A percentile compares a stretch with the other conserved stretches of the same genome.
Evolutionary conservation across 495 filamentous ascomycete genomes (phyloP).

Genomic region (Neurospora sp.): DNA sequence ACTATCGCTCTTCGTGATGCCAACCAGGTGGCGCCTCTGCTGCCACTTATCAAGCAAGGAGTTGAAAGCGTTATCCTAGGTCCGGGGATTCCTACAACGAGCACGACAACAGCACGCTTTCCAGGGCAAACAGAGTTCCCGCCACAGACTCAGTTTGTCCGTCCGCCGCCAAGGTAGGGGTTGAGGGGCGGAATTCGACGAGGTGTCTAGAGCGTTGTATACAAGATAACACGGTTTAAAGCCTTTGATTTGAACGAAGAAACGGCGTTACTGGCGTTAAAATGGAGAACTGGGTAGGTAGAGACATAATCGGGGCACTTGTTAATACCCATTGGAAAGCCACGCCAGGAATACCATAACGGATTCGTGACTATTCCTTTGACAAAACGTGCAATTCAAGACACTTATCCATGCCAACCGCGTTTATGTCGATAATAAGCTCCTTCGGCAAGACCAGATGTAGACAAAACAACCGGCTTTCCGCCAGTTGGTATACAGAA

Average conservation of each 20-base stretch:
- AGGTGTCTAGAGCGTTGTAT: neutral
- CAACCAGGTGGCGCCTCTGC: constrained; percentile 60
- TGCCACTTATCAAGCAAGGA: constrained; percentile 56
- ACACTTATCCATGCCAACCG: neutral
- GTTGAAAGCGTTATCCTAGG: constrained; percentile 33
- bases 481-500: neutral
- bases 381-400: neutral
- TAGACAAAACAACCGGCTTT: neutral
- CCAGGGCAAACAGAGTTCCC: neutral
- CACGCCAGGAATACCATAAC: neutral
- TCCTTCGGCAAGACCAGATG: neutral
- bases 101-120: neutral
- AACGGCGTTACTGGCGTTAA: neutral
- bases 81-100: neutral
- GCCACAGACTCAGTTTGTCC: neutral
- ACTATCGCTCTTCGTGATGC: constrained; percentile 74
- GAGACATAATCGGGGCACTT: neutral
- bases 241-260: neutral
- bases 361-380: neutral
- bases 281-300: neutral
- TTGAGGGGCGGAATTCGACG: neutral
- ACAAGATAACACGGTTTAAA: neutral
- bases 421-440: neutral
- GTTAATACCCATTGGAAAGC: neutral
- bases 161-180: neutral